Conservation (phyloP, 1,284 basidiomycete species). For the Coniferiporia sulphurascens region DNA sequence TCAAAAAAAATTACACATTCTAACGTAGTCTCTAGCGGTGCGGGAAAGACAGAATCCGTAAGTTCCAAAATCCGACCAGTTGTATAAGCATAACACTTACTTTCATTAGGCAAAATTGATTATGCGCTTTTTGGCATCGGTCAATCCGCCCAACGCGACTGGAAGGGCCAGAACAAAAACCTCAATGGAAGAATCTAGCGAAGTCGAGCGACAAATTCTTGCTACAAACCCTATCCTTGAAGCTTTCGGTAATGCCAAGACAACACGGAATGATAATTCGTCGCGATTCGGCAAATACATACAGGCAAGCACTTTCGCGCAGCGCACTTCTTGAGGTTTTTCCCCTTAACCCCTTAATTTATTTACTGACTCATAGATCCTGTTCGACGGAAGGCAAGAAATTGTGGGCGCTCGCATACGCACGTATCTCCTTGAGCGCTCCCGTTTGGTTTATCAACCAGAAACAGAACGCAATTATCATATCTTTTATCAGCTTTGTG, state of each 20-base stretch:
- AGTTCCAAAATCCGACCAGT: constrained; percentile 25
- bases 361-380: constrained; percentile 55
- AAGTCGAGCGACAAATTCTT: constrained; percentile 95
- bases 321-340: neutral
- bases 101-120: constrained; percentile 88
- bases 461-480: constrained; percentile 98
- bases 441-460: constrained; percentile 96
- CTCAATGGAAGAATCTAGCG: constrained; percentile 79
- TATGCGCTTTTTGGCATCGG: constrained; percentile 98
- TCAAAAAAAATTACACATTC: constrained; percentile 13
- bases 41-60: constrained; percentile 98
- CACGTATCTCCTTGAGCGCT: constrained; percentile 96
- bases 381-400: constrained; percentile 92
- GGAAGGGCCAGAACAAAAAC: constrained; percentile 64
- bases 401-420: constrained; percentile 98
- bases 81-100: neutral
- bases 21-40: constrained; percentile 60
- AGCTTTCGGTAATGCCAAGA: constrained; percentile 99
- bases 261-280: constrained; percentile 98
- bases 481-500: constrained; percentile 99
- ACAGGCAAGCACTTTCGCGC: constrained; percentile 55
- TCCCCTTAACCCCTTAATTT: neutral
- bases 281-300: constrained; percentile 99
- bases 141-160: constrained; percentile 77
- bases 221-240: constrained; percentile 99